Conservation (phyloP, 768 basidiomycete species). For the Trametes cinnabarina region DNA sequence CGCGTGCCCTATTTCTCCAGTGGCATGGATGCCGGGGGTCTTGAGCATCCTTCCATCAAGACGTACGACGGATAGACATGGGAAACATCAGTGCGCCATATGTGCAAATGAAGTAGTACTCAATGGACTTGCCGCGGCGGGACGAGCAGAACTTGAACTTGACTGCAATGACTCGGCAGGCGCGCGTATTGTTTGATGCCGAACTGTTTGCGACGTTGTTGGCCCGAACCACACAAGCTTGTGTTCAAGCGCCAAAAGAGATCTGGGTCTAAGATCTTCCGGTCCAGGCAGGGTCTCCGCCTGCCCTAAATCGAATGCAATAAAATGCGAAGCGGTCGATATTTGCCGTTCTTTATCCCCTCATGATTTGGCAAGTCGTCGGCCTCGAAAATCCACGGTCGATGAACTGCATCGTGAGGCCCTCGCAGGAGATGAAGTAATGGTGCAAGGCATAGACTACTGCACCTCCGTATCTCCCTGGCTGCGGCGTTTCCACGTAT, state of each 20-base stretch:
- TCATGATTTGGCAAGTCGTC: constrained; percentile 47
- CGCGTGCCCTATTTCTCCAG: neutral
- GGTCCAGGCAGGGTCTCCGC: constrained; percentile 12
- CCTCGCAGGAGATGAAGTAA: constrained; percentile 90
- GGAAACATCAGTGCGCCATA: no score
- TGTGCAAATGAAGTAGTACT: no score
- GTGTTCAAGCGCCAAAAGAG: constrained; percentile 10
- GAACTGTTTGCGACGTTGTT: constrained; percentile 14
- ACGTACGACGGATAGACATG: no score
- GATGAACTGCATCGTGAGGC: constrained; percentile 49
- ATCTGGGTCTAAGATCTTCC: constrained; percentile 18
- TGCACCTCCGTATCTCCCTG: constrained; percentile 86
- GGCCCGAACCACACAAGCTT: constrained; percentile 12
- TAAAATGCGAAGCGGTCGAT: constrained; percentile 9
- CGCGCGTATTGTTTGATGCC: constrained; percentile 2
- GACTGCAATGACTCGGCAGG: neutral
- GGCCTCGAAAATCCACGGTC: constrained; percentile 34
- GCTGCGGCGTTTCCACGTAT: constrained; percentile 49
- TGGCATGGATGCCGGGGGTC: neutral
- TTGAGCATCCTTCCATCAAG: no score
- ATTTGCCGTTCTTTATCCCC: constrained; percentile 33
- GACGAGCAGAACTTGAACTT: neutral
- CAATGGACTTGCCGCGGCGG: no score
- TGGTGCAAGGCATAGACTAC: constrained; percentile 79
- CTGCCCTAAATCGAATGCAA: constrained; percentile 37